Evolutionary conservation across 139 green algal genomes (phyloP), one percentile per base, ranked within the genome.

Genomic region (Gonium pectorale): DNA sequence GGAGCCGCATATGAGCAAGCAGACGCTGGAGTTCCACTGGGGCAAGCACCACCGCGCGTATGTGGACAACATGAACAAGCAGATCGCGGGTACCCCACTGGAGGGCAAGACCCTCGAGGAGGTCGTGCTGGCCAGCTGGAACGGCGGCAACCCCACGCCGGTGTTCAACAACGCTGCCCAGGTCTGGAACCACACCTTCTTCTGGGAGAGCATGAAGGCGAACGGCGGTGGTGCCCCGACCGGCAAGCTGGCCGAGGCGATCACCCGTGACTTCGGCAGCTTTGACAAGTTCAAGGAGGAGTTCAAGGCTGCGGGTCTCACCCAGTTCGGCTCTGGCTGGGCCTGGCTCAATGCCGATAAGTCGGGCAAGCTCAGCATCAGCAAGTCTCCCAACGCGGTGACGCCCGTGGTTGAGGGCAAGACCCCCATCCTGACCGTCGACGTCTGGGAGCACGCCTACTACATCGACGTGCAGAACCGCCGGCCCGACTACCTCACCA

Each of bases 121-220:
- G 89, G 93, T 96, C 59, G 88, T 92, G 22, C 5, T 92, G 11
- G 89, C 86, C 33, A 86, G 75, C 35, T 99, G 96, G 93, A 98
- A 98, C 91, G 89, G 85, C 51, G 96, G 96, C 80, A 95, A 83
- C 79, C 94, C 95, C 27, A 95, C 90, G 0, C 90, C 97, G 40
- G 94, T 92, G 37, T 99, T 99, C 92, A 98, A 98, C 94, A 98
- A 98, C 79, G 96, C 96, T 19, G 96, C 93, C 0, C 92, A 95
- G 89, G 88, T 95, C 35, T 97, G 95, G 91, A 99, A 99, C 93
- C 96, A 99, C 91, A 94, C 93, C 40, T 99, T 99, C 88, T 99
- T 98, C 93, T 99, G 97, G 96, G 85, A 89, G 90, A 94, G 81
- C 69, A 97, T 99, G 93, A 92, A 90, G 80, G 90, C 96, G 82